Conservation (phyloP, 805 yeast genomes). For the Candida qinlingensis region DNA sequence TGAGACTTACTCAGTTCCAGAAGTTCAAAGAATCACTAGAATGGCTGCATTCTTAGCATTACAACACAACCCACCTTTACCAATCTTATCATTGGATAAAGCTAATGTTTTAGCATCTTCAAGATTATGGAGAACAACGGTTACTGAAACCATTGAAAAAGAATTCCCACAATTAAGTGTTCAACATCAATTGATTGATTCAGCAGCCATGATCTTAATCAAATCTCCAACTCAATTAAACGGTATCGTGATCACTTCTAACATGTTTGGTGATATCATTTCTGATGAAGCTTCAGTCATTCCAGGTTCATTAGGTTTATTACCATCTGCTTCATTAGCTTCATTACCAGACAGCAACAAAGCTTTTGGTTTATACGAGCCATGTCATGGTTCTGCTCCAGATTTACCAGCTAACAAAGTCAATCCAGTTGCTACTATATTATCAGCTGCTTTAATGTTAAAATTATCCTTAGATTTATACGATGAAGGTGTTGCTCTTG, state of each 20-base stretch:
- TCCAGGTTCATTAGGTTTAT: slow-evolving; percentile 93
- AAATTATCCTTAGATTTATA: slow-evolving; percentile 78
- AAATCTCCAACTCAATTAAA: slow-evolving; percentile 87
- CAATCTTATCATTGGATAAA: slow-evolving; percentile 94
- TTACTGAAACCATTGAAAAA: slow-evolving; percentile 71
- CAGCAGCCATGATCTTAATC: slow-evolving; percentile 97
- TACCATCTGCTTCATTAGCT: slow-evolving; percentile 92
- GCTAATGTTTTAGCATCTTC: slow-evolving; percentile 97
- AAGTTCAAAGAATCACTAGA: slow-evolving; percentile 91
- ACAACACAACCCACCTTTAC: slow-evolving; percentile 90
- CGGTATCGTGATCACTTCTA: slow-evolving; percentile 88
- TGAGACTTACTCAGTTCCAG: slow-evolving; percentile 85
- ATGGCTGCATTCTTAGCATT: slow-evolving; percentile 97
- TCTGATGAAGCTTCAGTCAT: slow-evolving; percentile 97
- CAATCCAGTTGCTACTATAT: slow-evolving; percentile 91
- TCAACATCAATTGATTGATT: slow-evolving; percentile 94
- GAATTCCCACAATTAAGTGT: slow-evolving; percentile 88
- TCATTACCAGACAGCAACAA: slow-evolving; percentile 93
- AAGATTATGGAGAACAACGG: slow-evolving; percentile 93
- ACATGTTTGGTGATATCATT: slow-evolving; percentile 98
- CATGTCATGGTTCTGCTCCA: slow-evolving; percentile 98
- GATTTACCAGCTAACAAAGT: slow-evolving; percentile 84
- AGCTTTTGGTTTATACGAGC: slow-evolving; percentile 96
- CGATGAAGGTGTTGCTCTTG: slow-evolving; percentile 84
- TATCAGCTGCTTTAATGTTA: slow-evolving; percentile 97